Conservation (phyloP, 768 basidiomycete genomes). For the Boletus speciosus region DNA sequence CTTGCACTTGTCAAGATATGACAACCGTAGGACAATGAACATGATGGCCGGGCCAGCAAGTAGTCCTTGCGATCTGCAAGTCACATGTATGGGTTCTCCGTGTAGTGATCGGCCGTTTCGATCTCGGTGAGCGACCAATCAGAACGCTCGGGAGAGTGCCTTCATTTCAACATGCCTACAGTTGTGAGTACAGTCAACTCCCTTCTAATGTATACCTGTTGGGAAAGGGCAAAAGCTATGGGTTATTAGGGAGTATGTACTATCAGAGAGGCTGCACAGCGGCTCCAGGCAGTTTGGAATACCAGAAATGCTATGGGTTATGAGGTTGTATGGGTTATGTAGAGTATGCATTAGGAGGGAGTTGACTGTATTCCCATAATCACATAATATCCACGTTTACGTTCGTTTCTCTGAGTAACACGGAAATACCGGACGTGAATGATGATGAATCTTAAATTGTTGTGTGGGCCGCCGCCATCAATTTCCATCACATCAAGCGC, state of each 20-base stretch:
- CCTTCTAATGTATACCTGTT: too few species aligned
- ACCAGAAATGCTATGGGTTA: too few species aligned
- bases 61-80: not conserved
- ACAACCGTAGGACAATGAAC: not conserved
- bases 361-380: not conserved
- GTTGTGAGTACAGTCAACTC: not conserved
- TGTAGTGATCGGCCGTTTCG: not conserved
- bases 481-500: too few species aligned
- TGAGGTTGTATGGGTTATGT: too few species aligned
- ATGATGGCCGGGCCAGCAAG: not conserved
- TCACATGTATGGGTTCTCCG: not conserved
- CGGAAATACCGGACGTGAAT: not conserved
- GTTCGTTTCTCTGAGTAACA: not conserved
- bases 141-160: not conserved
- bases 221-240: too few species aligned
- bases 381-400: not conserved
- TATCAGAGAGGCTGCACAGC: too few species aligned
- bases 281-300: too few species aligned
- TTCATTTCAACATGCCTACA: not conserved
- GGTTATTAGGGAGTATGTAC: too few species aligned
- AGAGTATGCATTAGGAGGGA: too few species aligned
- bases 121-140: not conserved
- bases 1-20: not conserved
- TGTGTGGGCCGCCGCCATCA: not conserved
- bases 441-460: not conserved